Percentiles rank a stretch among this genome's conserved stretches.
Conservation (phyloP, 1,284 basidiomycete genomes). For the Microbotryum saponariae region DNA sequence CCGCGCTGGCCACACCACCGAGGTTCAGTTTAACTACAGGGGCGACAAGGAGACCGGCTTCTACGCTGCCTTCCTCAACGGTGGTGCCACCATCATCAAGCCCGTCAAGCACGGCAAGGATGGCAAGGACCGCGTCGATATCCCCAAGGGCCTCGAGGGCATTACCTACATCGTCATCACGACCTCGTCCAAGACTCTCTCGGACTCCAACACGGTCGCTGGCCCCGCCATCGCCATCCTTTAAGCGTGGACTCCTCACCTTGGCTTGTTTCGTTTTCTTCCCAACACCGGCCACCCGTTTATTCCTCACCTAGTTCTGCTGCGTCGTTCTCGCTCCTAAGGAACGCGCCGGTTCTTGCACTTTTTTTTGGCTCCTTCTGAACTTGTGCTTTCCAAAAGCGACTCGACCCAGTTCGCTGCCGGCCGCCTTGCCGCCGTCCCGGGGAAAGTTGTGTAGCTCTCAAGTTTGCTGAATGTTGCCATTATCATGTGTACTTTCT, state of each 20-base stretch:
- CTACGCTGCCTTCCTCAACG: constrained; percentile 45
- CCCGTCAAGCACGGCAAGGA: constrained; percentile 26
- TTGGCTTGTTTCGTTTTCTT: too few species aligned
- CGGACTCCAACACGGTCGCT: constrained; percentile 46
- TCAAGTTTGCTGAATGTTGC: too few species aligned
- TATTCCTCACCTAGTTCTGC: too few species aligned
- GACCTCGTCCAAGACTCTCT: constrained; percentile 36
- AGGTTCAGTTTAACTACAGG: constrained; percentile 33
- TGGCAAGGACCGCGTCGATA: constrained; percentile 30
- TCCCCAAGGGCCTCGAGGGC: constrained; percentile 33
- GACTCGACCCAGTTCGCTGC: too few species aligned
- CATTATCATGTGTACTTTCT: too few species aligned
- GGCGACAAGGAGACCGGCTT: background rate
- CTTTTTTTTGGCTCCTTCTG: too few species aligned
- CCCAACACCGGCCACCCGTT: too few species aligned
- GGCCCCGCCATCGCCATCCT: constrained; percentile 45
- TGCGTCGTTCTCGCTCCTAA: too few species aligned
- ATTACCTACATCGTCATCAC: constrained; percentile 40
- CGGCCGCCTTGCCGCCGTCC: too few species aligned
- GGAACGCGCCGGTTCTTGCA: too few species aligned
- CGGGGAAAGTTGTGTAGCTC: too few species aligned
- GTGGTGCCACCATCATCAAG: constrained; percentile 36
- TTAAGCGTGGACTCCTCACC: background rate
- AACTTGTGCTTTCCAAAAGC: too few species aligned
- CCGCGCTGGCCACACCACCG: constrained; percentile 30